These are phyloP conservation scores for Saccharomyces kudriavzevii DNA, from an alignment of 805 yeast species.

Conservation along the genomic window DNA sequence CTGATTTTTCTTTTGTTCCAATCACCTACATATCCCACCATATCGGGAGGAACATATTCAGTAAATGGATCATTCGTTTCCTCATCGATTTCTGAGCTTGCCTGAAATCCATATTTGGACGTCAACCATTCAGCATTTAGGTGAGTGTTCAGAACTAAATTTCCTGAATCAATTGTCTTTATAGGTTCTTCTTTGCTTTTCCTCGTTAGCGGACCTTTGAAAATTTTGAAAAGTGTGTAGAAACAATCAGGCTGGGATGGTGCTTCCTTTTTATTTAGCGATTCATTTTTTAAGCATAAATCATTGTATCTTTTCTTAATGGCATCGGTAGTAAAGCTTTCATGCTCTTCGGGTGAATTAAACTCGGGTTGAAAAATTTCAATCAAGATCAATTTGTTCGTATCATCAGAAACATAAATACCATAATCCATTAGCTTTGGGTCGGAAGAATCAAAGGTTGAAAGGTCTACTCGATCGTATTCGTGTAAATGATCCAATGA, in stretches of 20 bases:
- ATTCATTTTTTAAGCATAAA: slow-evolving; percentile 24
- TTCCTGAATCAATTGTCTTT: slow-evolving; percentile 48
- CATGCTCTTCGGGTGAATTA: slow-evolving; percentile 35
- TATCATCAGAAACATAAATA: slow-evolving; percentile 38
- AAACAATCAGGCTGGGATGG: slow-evolving; percentile 57
- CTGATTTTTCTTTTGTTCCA: slow-evolving; percentile 27
- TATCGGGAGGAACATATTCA: slow-evolving; percentile 42
- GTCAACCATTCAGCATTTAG: slow-evolving; percentile 48
- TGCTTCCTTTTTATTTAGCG: slow-evolving; percentile 17
- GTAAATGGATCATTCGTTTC: slow-evolving; percentile 13
- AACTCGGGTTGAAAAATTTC: slow-evolving; percentile 49
- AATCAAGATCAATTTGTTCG: slow-evolving; percentile 43
- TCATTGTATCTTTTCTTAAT: slow-evolving; percentile 46
- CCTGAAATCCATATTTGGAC: slow-evolving; percentile 39
- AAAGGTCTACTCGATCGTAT: slow-evolving; percentile 26
- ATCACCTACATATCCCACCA: slow-evolving; percentile 30
- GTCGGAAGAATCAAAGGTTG: slow-evolving; percentile 12
- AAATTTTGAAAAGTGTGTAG: slow-evolving; percentile 50
- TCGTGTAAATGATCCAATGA: slow-evolving; percentile 26
- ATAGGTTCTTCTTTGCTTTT: slow-evolving; percentile 37
- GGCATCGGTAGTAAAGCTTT: slow-evolving; percentile 39
- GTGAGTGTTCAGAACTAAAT: slow-evolving; percentile 46
- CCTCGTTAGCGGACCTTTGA: slow-evolving; percentile 55
- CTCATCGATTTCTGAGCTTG: slow-evolving; percentile 23
- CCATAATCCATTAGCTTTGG: slow-evolving; percentile 40